phyloP scores from a whole-genome alignment of 305 asterid genomes.

The Caryopteris hybrid region DNA sequence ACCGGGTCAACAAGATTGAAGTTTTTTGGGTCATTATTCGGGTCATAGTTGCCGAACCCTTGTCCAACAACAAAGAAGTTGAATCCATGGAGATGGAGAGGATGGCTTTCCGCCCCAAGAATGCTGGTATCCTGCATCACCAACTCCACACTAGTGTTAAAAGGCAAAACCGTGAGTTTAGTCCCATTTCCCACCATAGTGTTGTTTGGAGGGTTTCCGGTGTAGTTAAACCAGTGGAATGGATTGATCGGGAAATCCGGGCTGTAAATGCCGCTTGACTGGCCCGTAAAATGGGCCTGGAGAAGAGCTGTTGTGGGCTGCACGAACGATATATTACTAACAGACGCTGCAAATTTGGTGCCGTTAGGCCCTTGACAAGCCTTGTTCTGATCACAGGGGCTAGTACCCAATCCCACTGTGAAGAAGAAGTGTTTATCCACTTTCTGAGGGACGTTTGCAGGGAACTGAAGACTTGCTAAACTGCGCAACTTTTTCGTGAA shows the following conservation, averaged over 20 bases:
- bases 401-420: slow-evolving; percentile 10
- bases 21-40: neutral
- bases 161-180: neutral
- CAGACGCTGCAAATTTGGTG: slow-evolving; percentile 1
- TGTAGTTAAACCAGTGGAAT: slow-evolving; percentile 10
- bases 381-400: neutral
- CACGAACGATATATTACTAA: neutral
- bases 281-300: slow-evolving; percentile 6
- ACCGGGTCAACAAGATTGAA: slow-evolving; percentile 16
- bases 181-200: slow-evolving; percentile 12
- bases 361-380: slow-evolving; percentile 10
- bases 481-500: slow-evolving; percentile 8
- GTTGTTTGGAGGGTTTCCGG: slow-evolving; percentile 10
- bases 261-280: neutral
- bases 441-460: neutral
- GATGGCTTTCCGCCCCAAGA: slow-evolving; percentile 2
- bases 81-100: slow-evolving; percentile 20
- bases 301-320: slow-evolving; percentile 1
- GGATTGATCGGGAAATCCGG: slow-evolving; percentile 3
- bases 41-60: slow-evolving; percentile 15
- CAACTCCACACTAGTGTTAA: slow-evolving; percentile 5
- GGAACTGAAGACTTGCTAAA: neutral
- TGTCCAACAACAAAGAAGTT: slow-evolving; percentile 4
- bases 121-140: slow-evolving; percentile 15
- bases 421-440: slow-evolving; percentile 5